A percentile compares a stretch with the other conserved stretches of the same genome.
Evolutionary conservation across 345 rosid genomes (phyloP).

Genomic region (Raphanus sativus): DNA sequence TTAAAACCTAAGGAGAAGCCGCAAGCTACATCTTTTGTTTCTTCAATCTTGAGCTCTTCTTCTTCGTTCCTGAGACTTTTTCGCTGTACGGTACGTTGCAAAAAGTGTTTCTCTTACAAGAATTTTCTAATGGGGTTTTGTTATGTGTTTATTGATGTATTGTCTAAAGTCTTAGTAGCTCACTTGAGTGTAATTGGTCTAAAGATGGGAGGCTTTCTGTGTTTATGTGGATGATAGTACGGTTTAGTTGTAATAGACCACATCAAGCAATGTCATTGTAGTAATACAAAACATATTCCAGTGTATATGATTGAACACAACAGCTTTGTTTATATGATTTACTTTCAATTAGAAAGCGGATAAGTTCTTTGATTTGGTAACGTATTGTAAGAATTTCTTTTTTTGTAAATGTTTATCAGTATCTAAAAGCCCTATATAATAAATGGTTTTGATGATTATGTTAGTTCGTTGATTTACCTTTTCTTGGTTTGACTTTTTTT

Average conservation of each 20-base stretch:
- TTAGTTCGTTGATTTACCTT: not conserved
- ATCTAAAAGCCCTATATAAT: not conserved
- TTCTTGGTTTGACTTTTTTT: not conserved
- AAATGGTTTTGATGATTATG: not conserved
- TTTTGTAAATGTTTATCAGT: not conserved
- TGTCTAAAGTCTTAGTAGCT: not conserved
- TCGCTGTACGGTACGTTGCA: constrained; percentile 20
- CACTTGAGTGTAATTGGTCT: not conserved
- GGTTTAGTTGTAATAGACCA: not conserved
- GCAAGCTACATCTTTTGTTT: constrained; percentile 14
- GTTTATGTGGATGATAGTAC: not conserved
- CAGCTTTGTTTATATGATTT: not conserved
- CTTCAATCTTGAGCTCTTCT: constrained; percentile 15
- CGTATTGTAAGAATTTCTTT: not conserved
- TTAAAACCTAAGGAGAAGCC: constrained; percentile 33
- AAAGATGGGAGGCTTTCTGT: not conserved
- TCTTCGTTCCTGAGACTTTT: constrained; percentile 27
- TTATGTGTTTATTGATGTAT: not conserved
- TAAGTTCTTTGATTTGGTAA: not conserved
- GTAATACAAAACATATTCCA: not conserved
- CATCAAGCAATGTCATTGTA: not conserved
- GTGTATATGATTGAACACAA: not conserved
- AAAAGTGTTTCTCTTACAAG: not conserved
- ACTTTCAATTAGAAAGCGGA: not conserved
- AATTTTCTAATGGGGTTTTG: too few species aligned